These are phyloP conservation scores for Cunninghamia lanceolata DNA, from an alignment of 75 land plant genomes.

Conservation along the genomic window DNA sequence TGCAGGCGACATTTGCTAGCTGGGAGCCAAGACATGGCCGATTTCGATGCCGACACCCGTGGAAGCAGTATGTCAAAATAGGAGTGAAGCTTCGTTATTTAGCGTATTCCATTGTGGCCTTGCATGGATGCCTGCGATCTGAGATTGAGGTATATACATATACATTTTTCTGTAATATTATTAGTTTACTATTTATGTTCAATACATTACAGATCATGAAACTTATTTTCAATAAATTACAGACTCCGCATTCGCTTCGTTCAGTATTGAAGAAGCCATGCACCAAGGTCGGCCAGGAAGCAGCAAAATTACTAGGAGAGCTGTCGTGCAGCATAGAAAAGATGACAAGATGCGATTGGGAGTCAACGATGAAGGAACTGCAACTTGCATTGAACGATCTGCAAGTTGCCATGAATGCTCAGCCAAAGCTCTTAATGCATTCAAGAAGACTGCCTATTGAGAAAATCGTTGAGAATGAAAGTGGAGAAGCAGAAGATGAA, in stretches of 20 bases:
- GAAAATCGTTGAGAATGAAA: background rate
- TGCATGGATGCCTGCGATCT: slow-evolving; percentile 16
- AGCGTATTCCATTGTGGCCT: too few species aligned
- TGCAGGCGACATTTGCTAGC: background rate
- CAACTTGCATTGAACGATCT: slow-evolving; percentile 52
- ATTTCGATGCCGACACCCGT: slow-evolving; percentile 44
- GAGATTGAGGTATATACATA: too few species aligned
- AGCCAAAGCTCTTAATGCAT: slow-evolving; percentile 55
- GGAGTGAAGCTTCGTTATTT: too few species aligned
- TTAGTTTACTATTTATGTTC: too few species aligned
- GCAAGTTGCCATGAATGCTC: slow-evolving; percentile 46
- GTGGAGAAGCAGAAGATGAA: background rate
- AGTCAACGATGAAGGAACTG: slow-evolving; percentile 45
- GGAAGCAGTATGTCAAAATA: slow-evolving; percentile 20
- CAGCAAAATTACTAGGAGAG: slow-evolving; percentile 39
- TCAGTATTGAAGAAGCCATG: slow-evolving; percentile 50
- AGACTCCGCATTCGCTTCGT: slow-evolving; percentile 39
- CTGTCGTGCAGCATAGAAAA: slow-evolving; percentile 42
- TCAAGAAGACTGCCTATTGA: background rate
- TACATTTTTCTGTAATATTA: slow-evolving; percentile 11
- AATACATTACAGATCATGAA: too few species aligned
- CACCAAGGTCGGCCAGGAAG: slow-evolving; percentile 34
- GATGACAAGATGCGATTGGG: slow-evolving; percentile 27
- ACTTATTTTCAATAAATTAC: too few species aligned
- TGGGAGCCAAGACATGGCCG: slow-evolving; percentile 28